phyloP scores from a whole-genome alignment of 768 basidiomycete genomes.

The Baorangia bicolor region DNA sequence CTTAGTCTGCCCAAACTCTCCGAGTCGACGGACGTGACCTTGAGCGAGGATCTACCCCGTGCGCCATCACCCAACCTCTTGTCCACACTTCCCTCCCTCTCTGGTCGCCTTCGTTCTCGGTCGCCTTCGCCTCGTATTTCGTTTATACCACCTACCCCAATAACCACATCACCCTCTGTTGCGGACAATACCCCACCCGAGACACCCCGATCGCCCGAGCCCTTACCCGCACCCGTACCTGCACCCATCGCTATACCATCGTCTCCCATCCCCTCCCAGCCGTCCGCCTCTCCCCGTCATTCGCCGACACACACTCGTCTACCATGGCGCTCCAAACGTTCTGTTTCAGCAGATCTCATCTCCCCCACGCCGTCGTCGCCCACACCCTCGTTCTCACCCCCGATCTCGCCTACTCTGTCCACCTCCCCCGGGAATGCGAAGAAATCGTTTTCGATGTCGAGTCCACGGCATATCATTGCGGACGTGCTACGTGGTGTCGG shows the following conservation, averaged over 20 bases:
- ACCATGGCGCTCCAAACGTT: conserved; percentile 10
- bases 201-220: not conserved
- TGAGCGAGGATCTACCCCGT: conserved; percentile 6
- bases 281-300: not conserved
- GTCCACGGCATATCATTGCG: conserved; percentile 26
- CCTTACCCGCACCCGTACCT: not conserved
- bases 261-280: not conserved
- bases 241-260: not conserved
- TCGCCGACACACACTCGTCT: conserved; percentile 6
- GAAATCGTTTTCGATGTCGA: conserved; percentile 15
- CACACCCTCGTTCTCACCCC: not conserved
- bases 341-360: not conserved
- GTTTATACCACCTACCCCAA: conserved; percentile 5
- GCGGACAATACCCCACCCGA: not conserved
- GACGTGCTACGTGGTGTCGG: conserved; percentile 47
- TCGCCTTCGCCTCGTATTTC: conserved; percentile 10
- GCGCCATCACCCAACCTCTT: conserved; percentile 25
- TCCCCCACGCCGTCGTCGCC: not conserved
- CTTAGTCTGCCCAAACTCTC: conserved; percentile 21
- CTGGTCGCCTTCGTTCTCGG: conserved; percentile 13
- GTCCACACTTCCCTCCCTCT: conserved; percentile 24
- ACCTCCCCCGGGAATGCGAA: conserved; percentile 8
- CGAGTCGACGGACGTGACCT: conserved; percentile 13
- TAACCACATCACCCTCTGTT: not conserved
- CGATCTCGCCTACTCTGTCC: conserved; percentile 7